Evolutionary conservation across 148 eudicot genomes (phyloP).

Genomic region (Beta vulgaris): DNA sequence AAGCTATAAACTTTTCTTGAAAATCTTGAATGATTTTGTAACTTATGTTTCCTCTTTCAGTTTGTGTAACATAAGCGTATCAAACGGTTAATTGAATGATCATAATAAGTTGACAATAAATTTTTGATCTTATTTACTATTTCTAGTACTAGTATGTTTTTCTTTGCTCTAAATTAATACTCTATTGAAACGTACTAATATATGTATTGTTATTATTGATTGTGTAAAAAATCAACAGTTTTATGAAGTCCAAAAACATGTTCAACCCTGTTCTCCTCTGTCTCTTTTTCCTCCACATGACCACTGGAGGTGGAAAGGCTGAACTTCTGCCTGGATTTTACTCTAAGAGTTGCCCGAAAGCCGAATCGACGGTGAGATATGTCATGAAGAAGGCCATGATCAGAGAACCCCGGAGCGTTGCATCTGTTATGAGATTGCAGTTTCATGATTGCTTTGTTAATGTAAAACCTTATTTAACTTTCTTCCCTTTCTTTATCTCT

Average conservation of each 20-base stretch:
- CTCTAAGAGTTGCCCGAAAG: slow-evolving; percentile 58
- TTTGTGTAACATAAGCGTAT: no score
- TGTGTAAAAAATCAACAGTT: no score
- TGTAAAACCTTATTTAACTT: slow-evolving; percentile 33
- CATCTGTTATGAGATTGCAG: slow-evolving; percentile 93
- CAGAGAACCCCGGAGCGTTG: slow-evolving; percentile 59
- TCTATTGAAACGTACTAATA: no score
- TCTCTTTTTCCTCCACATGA: slow-evolving; percentile 27
- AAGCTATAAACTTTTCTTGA: no score
- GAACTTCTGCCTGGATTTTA: slow-evolving; percentile 55
- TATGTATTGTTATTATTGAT: no score
- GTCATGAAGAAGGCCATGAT: slow-evolving; percentile 56
- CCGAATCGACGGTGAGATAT: slow-evolving; percentile 52
- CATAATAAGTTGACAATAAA: no score
- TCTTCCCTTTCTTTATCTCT: neutral
- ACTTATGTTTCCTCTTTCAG: no score
- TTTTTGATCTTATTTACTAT: no score
- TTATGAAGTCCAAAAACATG: slow-evolving; percentile 7
- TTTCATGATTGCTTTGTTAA: slow-evolving; percentile 95
- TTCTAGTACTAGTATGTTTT: no score
- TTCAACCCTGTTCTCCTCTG: slow-evolving; percentile 21
- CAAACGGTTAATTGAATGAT: no score
- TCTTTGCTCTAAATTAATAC: no score
- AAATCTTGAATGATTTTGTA: no score
- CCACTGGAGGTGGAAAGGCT: slow-evolving; percentile 21